Base-by-base conservation (phyloP, 2,329 filamentous ascomycete genomes). In the Didymella keratinophila region DNA sequence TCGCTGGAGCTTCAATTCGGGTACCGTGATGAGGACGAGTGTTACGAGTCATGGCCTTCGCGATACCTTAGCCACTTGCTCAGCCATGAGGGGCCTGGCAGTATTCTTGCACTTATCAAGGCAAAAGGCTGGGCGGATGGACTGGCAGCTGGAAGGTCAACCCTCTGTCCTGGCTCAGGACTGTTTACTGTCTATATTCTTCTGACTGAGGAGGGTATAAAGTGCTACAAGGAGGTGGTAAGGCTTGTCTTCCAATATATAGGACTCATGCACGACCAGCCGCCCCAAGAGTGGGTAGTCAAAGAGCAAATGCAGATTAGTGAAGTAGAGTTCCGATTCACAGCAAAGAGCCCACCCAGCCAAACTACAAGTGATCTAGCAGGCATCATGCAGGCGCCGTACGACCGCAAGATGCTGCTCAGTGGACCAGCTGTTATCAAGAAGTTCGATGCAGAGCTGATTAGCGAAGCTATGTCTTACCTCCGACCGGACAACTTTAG, bases 311-410 rank as follows among this genome's bases (percentile, higher is more conserved):
- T 93, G 77, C 88, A 89, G 32, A 88, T 98, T 79, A 89, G 91
- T 43, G 93, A 98, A 66, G 92, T 98, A 12, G 91, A 96, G 68
- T 99, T 99, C 83, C 91, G 90, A 65, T 99, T 96, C 79, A 92
- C 89, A 78, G 92, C 98, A 74, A 98, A 98, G 81, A 91, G 88
- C 2, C 92, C 91, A 1, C 92, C 94, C 2, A 94, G 90, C 72
- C 87, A 90, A 27, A 98, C 97, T 70, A 95, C 93, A 0, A 97
- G 92, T 80, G 87, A 86, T 60, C 87, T 92, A 64, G 93, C 90
- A 27, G 27, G 27, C 27, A 86, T 92, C 20, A 98, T 99, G 95
- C 95, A 98, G 75, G 93, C 91, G 75, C 90, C 91, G 1, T 80
- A 96, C 43, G 92, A 93, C 2, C 87, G 93, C 62, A 91, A 97